Conservation (phyloP, 2,329 filamentous ascomycete species). For the Phyllosticta ampelicida region DNA sequence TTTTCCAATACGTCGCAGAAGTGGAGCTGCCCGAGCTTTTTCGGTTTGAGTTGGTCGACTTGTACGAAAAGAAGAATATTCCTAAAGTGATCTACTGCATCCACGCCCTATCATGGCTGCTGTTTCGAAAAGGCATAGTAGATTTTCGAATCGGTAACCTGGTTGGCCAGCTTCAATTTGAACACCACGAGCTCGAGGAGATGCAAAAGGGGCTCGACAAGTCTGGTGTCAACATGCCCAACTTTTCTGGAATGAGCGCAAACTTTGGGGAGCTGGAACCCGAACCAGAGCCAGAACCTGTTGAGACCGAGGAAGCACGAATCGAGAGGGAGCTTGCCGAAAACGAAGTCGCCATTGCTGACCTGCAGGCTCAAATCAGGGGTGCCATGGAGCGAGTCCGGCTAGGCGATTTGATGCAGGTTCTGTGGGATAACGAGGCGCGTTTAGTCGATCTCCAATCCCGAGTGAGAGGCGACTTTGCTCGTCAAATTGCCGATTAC, state of each 20-base stretch:
- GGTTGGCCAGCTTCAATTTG: slow-evolving; percentile 92
- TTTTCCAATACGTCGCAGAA: slow-evolving; percentile 87
- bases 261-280: slow-evolving; percentile 81
- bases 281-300: slow-evolving; percentile 57
- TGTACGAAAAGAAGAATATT: slow-evolving; percentile 99
- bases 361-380: slow-evolving; percentile 78
- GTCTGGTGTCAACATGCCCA: slow-evolving; percentile 89
- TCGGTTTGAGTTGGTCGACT: slow-evolving; percentile 89
- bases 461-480: slow-evolving; percentile 76
- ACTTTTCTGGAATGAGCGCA: slow-evolving; percentile 93
- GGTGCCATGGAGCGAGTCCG: slow-evolving; percentile 68
- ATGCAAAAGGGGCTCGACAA: slow-evolving; percentile 97
- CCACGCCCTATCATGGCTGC: slow-evolving; percentile 92
- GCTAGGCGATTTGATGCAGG: slow-evolving; percentile 74
- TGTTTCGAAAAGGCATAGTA: slow-evolving; percentile 89
- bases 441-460: slow-evolving; percentile 73
- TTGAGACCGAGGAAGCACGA: slow-evolving; percentile 82
- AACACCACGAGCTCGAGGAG: slow-evolving; percentile 92
- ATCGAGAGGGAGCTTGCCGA: slow-evolving; percentile 73
- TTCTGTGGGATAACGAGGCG: slow-evolving; percentile 77
- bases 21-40: slow-evolving; percentile 91
- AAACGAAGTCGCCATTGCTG: slow-evolving; percentile 58
- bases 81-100: slow-evolving; percentile 99
- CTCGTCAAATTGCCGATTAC: slow-evolving; percentile 73
- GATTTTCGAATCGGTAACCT: slow-evolving; percentile 95